phyloP scores from a whole-genome alignment of 805 yeast species.

The Pichia insulana region DNA sequence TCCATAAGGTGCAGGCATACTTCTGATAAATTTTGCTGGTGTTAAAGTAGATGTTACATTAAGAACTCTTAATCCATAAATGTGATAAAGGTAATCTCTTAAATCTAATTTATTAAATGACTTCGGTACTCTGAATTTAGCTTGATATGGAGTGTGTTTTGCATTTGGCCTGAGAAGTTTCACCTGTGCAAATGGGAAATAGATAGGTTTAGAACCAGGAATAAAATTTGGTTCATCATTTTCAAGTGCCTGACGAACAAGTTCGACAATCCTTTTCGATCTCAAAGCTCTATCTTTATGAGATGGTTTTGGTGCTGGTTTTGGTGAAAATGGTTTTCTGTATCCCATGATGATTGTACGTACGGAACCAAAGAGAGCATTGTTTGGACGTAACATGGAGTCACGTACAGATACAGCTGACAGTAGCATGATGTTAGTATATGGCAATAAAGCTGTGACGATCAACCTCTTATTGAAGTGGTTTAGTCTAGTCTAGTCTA shows the following conservation, averaged over 20 bases:
- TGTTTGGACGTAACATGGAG: background rate
- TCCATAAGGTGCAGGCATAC: conserved; percentile 41
- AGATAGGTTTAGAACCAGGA: conserved; percentile 67
- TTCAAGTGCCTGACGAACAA: conserved; percentile 40
- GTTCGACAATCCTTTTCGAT: conserved; percentile 23
- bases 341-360: conserved; percentile 25
- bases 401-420: background rate
- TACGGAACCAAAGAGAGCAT: conserved; percentile 4
- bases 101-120: conserved; percentile 89
- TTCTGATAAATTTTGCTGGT: conserved; percentile 59
- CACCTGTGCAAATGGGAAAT: conserved; percentile 79
- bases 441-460: background rate
- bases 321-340: conserved; percentile 23
- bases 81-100: conserved; percentile 84
- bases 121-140: conserved; percentile 90
- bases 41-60: conserved; percentile 79
- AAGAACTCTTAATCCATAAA: conserved; percentile 85
- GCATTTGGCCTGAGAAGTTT: conserved; percentile 84
- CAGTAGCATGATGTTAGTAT: background rate
- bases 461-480: too few species aligned
- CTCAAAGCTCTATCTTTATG: conserved; percentile 18
- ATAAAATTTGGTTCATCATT: conserved; percentile 70
- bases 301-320: conserved; percentile 14
- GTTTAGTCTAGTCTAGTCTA: too few species aligned
- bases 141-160: conserved; percentile 95